Conservation (phyloP, 2,329 filamentous ascomycete genomes). For the Verticillium isaacii region DNA sequence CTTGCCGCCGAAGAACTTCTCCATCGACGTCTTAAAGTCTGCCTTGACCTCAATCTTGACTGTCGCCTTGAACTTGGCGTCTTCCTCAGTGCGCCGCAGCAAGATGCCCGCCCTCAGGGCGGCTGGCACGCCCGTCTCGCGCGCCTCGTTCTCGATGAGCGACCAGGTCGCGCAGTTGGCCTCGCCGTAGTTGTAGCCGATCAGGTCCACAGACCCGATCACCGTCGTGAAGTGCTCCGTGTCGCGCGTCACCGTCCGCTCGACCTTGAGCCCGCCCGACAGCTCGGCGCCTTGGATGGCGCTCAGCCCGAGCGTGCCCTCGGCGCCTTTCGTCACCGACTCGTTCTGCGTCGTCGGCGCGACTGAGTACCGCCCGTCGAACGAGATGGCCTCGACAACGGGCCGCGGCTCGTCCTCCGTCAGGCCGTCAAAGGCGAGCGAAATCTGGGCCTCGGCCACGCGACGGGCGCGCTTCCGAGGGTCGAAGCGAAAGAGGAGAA, state of each 20-base stretch:
- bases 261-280: constrained; percentile 12
- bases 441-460: constrained; percentile 15
- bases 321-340: constrained; percentile 4
- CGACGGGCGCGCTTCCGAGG: constrained; percentile 15
- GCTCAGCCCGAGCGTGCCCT: constrained; percentile 5
- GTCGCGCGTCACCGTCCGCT: constrained; percentile 14
- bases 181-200: background rate
- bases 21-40: constrained; percentile 21
- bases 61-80: constrained; percentile 20
- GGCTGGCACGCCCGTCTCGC: constrained; percentile 16
- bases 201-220: constrained; percentile 16
- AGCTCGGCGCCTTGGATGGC: constrained; percentile 9
- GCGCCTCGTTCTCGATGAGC: constrained; percentile 17
- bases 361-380: constrained; percentile 10
- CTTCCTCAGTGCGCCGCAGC: constrained; percentile 15
- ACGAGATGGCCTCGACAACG: constrained; percentile 12
- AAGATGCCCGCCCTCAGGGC: constrained; percentile 17
- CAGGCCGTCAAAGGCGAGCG: constrained; percentile 14
- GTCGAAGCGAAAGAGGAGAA: constrained; percentile 20
- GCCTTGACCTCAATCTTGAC: constrained; percentile 20
- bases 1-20: constrained; percentile 17
- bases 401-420: constrained; percentile 3
- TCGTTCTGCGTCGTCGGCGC: constrained; percentile 10
- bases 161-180: constrained; percentile 16
- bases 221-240: constrained; percentile 12